These are phyloP conservation scores for Dryas octopetala DNA, from an alignment of 306 rosid genomes.

Conservation along the genomic window DNA sequence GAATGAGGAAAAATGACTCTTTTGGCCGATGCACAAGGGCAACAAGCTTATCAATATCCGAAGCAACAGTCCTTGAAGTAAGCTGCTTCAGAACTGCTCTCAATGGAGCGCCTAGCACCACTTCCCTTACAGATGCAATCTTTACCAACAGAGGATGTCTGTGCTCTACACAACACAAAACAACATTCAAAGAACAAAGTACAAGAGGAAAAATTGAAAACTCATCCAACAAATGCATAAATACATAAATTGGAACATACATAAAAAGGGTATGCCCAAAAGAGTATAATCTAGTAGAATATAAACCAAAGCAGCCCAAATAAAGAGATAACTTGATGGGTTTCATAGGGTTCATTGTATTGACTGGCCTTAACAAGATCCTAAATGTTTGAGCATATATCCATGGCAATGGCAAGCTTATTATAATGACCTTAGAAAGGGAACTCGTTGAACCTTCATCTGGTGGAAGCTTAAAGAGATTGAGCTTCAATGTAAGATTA, in stretches of 20 bases:
- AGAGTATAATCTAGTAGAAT: conserved; percentile 4
- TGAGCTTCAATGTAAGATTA: conserved; percentile 85
- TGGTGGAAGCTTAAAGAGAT: conserved; percentile 73
- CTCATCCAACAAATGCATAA: neutral
- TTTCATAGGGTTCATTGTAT: neutral
- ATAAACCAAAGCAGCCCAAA: neutral
- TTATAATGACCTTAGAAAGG: conserved; percentile 41
- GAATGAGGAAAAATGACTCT: conserved; percentile 80
- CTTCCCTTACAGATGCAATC: conserved; percentile 89
- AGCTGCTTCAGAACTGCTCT: conserved; percentile 72
- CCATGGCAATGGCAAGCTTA: conserved; percentile 37
- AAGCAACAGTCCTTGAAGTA: conserved; percentile 53
- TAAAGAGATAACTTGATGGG: neutral
- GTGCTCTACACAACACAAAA: conserved; percentile 57
- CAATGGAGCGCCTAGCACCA: conserved; percentile 94
- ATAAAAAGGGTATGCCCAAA: neutral
- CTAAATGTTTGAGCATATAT: conserved; percentile 30
- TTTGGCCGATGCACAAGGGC: conserved; percentile 92
- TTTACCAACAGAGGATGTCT: conserved; percentile 69
- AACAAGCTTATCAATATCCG: conserved; percentile 51
- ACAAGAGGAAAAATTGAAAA: conserved; percentile 21
- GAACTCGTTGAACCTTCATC: conserved; percentile 77
- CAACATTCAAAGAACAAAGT: conserved; percentile 27
- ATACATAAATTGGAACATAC: neutral
- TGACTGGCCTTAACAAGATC: neutral